Evolutionary conservation across 106 monocot species (phyloP), one percentile per base, ranked within the genome.

Genomic region (Allium fistulosum): DNA sequence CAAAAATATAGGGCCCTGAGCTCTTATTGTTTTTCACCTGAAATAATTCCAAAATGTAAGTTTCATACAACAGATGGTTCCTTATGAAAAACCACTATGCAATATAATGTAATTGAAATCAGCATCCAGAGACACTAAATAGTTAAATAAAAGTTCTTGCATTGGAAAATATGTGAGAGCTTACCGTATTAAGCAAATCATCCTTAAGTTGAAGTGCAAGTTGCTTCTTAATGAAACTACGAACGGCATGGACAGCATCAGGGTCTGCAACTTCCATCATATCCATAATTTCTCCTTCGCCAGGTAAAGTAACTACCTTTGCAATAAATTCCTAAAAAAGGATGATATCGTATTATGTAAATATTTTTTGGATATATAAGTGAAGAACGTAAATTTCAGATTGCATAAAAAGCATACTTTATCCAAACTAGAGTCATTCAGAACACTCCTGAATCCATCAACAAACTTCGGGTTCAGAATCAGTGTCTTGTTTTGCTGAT

Each of bases 311-410:
- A 66, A 88, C 79, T 75, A 92, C 97, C 72, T 81, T 89, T 8
- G 92, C 71, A 79, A 99, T 83, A 74, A 99, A 99, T 79, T 99
- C 97, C 97, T 99, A 57, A 69, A 74, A 10, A 11, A 16, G 55
- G 28, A 71, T 53, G 18, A 4, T 71, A 75, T 58, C 57, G 14
- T 49, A 61, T 0, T 45, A 57, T 15, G 26, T 8, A 17, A 11
- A 50, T 64, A 46, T 61, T 7, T 53, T 68, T 27, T 26, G 11
- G 49, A 18, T 52, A 37, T 37, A 37, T 37, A 37, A 4, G 5
- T 37, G 13, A 59, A 63, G 58, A 7, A 58, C 7, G 46, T 12
- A 46, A 46, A 46, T 7, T 11, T 49, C 0, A 51, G 49, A 27
- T 17, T 22, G 48, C 37, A 46, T 13, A 57, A 10, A 57, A 73